Evolutionary conservation across 192 early-diverging fungal genomes (phyloP), one percentile per base, ranked within the genome.

Genomic region (Podila verticillata): DNA sequence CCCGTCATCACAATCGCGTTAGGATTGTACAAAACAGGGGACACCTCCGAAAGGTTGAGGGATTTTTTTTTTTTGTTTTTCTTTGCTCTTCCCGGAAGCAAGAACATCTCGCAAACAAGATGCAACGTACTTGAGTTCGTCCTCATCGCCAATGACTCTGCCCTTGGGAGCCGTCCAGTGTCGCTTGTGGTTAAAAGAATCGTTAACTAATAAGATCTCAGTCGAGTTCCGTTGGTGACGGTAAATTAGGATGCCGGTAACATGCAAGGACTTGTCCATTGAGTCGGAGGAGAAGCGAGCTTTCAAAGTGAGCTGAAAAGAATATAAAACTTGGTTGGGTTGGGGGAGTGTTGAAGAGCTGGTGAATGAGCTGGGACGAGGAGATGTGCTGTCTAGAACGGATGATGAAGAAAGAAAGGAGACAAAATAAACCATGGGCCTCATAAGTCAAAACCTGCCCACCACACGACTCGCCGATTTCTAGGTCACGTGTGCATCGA

Each of bases 81-180:
- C n/a, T n/a, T n/a, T n/a, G n/a, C n/a, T n/a, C n/a, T n/a, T n/a
- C n/a, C 7, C 17, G 39, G 39, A 44, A 15, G 39, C 1, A 44
- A 44, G 39, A 44, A 44, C 39, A 15, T 9, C 39, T 12, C 39
- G 3, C 39, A 17, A 34, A 44, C 1, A 10, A 44, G 39, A 44
- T 44, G 39, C 39, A 44, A 44, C 89, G 85, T 93, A 96, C 95
- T 93, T 92, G 75, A 90, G 73, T 78, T 94, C 93, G 83, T 94
- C 91, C 85, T 96, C 95, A 68, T 88, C 81, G 24, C 93, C 93
- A 71, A 95, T 88, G 35, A 90, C 84, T 67, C 86, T 85, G 65
- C 94, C 93, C 81, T 95, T 95, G 34, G 95, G 95, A 65, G 91
- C 90, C 48, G 87, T 89, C 95, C 95, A 96, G 82, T 95, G 90